phyloP scores from a whole-genome alignment of 257 asterid species.

The Fraxinus quadrangulata region DNA sequence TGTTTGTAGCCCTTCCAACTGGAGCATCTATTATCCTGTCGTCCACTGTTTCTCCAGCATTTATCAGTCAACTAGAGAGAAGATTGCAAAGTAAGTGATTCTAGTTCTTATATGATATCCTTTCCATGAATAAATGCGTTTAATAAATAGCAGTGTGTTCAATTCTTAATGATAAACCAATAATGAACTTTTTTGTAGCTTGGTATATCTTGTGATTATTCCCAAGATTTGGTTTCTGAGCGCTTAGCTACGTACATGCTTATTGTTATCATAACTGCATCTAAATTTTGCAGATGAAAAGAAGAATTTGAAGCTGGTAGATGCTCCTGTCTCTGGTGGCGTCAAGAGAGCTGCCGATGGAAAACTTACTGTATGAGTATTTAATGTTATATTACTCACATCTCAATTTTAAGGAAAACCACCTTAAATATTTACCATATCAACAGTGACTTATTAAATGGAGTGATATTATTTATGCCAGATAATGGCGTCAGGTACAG shows the following conservation, averaged over 20 bases:
- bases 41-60: constrained; percentile 97
- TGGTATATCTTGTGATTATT: neutral
- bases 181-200: constrained; percentile 9
- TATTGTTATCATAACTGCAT: constrained; percentile 16
- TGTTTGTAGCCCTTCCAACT: constrained; percentile 71
- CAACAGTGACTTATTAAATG: constrained; percentile 23
- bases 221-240: neutral
- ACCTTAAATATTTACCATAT: constrained; percentile 5
- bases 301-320: constrained; percentile 80
- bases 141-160: constrained; percentile 12
- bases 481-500: constrained; percentile 97
- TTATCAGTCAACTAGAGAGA: constrained; percentile 71
- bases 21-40: constrained; percentile 87
- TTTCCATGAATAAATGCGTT: neutral
- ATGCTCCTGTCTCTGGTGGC: constrained; percentile 99
- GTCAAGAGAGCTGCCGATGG: constrained; percentile 90
- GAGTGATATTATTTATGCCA: constrained; percentile 35
- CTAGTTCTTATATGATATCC: constrained; percentile 3
- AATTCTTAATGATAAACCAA: constrained; percentile 8
- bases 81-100: constrained; percentile 77
- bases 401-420: constrained; percentile 20
- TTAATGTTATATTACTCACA: constrained; percentile 17
- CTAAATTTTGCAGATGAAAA: constrained; percentile 56
- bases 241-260: neutral
- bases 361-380: constrained; percentile 79